Conservation (phyloP, 2,329 filamentous ascomycete species). For the Trichoderma sp. region DNA sequence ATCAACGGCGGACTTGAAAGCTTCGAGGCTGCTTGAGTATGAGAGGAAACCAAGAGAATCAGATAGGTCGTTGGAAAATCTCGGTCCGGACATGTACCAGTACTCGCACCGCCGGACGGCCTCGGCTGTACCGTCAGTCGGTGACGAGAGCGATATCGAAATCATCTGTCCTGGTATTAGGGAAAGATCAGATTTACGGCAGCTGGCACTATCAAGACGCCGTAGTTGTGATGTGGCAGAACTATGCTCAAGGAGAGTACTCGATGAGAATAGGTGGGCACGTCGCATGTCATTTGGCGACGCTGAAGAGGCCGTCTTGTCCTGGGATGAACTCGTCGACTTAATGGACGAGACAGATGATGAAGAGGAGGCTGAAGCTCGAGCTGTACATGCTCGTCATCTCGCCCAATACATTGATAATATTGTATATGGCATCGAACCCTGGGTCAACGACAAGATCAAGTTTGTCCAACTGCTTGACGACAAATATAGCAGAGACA, state of each 20-base stretch:
- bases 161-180: neutral
- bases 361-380: slow-evolving; percentile 34
- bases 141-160: slow-evolving; percentile 48
- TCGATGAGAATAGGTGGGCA: slow-evolving; percentile 65
- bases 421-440: slow-evolving; percentile 55
- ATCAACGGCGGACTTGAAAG: slow-evolving; percentile 31
- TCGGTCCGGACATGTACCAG: slow-evolving; percentile 46
- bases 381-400: slow-evolving; percentile 55
- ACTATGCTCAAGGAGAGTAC: slow-evolving; percentile 32
- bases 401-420: slow-evolving; percentile 55
- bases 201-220: slow-evolving; percentile 61
- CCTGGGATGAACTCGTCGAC: slow-evolving; percentile 60
- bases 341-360: slow-evolving; percentile 37
- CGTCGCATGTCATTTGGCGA: slow-evolving; percentile 74
- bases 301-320: slow-evolving; percentile 72
- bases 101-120: slow-evolving; percentile 47
- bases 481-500: slow-evolving; percentile 60
- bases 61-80: slow-evolving; percentile 31
- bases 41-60: slow-evolving; percentile 26
- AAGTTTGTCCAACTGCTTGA: slow-evolving; percentile 60
- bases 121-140: slow-evolving; percentile 60
- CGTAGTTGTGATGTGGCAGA: slow-evolving; percentile 53
- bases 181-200: slow-evolving; percentile 41
- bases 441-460: slow-evolving; percentile 64
- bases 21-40: slow-evolving; percentile 30